Conservation (phyloP, 2,329 filamentous ascomycete species). For the Sporothrix humicola region DNA sequence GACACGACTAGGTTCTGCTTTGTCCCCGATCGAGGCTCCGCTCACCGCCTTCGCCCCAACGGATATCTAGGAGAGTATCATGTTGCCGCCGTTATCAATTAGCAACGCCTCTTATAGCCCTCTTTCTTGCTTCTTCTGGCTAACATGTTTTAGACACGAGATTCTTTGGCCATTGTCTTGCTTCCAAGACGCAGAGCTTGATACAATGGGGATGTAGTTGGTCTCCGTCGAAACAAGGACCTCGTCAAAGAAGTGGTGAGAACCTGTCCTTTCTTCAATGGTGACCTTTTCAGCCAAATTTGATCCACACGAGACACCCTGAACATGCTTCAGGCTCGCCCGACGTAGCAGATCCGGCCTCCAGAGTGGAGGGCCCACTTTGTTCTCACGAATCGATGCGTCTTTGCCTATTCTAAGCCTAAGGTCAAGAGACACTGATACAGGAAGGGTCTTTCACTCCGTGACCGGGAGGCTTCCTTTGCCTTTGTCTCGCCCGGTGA, state of each 20-base stretch:
- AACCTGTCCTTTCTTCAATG: background rate
- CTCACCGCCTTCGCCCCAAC: background rate
- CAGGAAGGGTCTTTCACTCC: background rate
- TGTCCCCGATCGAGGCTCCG: slow-evolving; percentile 6
- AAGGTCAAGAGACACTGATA: background rate
- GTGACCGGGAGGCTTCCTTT: background rate
- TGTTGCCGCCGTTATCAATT: background rate
- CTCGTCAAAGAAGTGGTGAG: background rate
- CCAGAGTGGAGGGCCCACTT: background rate
- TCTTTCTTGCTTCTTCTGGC: background rate
- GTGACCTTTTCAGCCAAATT: background rate
- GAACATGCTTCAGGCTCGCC: background rate
- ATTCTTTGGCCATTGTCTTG: slow-evolving; percentile 12
- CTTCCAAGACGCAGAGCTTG: background rate
- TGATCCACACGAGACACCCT: background rate
- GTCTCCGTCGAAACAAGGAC: background rate
- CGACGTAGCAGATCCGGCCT: background rate
- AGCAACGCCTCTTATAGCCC: background rate
- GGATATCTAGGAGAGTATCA: background rate
- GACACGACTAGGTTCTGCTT: too few relatives aligned
- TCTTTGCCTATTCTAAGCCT: background rate
- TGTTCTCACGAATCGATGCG: too few relatives aligned
- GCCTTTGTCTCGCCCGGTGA: background rate
- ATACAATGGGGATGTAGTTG: background rate
- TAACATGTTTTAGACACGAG: background rate